These are phyloP conservation scores for Globisporangium middletonii DNA, from an alignment of 352 stramenopile genomes.

Conservation along the genomic window DNA sequence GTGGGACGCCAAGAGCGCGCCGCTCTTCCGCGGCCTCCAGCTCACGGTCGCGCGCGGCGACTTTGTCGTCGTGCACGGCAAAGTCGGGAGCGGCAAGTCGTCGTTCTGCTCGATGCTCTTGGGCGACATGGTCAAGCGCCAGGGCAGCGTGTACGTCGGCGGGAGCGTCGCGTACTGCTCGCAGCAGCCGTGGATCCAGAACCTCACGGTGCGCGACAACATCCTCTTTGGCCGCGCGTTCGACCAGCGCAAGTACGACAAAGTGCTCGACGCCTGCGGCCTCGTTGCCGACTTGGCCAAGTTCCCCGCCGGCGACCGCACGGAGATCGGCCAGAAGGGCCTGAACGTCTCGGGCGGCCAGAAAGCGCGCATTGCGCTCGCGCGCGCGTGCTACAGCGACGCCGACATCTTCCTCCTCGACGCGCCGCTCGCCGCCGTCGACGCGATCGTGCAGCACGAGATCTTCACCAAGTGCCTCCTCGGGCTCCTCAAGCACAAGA, in stretches of 20 bases:
- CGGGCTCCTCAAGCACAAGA: constrained; percentile 57
- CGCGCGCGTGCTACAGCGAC: constrained; percentile 84
- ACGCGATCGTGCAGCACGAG: constrained; percentile 66
- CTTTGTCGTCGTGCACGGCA: constrained; percentile 92
- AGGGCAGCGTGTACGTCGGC: constrained; percentile 50
- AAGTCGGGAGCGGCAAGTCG: constrained; percentile 90
- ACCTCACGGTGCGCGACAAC: constrained; percentile 79
- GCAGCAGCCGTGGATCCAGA: constrained; percentile 91
- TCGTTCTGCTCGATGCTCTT: constrained; percentile 55
- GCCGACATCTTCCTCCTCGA: constrained; percentile 70
- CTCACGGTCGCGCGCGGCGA: constrained; percentile 84
- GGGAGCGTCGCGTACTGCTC: constrained; percentile 81
- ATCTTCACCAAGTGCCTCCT: constrained; percentile 81
- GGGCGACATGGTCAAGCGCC: constrained; percentile 90
- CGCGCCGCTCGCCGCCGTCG: constrained; percentile 39
- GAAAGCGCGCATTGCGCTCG: constrained; percentile 69
- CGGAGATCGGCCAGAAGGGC: constrained; percentile 60
- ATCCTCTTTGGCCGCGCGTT: constrained; percentile 90
- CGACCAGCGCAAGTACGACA: constrained; percentile 63
- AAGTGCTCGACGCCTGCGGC: constrained; percentile 70
- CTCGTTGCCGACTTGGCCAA: constrained; percentile 73
- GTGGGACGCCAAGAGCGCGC: constrained; percentile 34
- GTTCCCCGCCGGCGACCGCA: constrained; percentile 81
- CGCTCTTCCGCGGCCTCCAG: constrained; percentile 69
- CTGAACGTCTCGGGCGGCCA: constrained; percentile 60